Base-by-base conservation (phyloP, 345 rosid species). In the Trapa bicornis region DNA sequence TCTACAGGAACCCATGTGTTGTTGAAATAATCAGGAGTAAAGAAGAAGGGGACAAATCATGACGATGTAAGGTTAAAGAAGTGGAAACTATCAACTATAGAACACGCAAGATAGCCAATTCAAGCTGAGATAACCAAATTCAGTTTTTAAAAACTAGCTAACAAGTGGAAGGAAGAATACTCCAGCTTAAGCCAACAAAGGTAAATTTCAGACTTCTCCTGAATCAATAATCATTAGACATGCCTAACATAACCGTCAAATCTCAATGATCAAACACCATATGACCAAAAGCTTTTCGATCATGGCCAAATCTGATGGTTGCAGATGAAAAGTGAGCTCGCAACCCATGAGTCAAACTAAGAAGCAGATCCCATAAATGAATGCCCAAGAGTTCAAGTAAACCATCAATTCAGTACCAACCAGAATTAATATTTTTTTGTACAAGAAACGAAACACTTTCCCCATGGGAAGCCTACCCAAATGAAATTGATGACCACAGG, bases 401-500 rank as follows among this genome's bases (percentile, higher is more conserved):
- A 50, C n/a, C 63, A 50, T 37, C 70, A 53, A 36, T 39, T 37
- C 61, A 11, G 39, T 17, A 47, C 10, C 62, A 7, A 38, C 3
- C 33, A 54, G 13, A 38, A 52, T 15, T 16, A 22, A 15, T 22
- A 22, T 22, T 22, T 22, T 22, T 22, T 22, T 22, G 29, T 22
- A 22, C 29, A 22, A 22, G 29, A 37, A 68, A 33, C 61, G 16
- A 0, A 11, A 68, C 37, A 64, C 47, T 3, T 39, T 53, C 42
- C 67, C 16, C 61, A 35, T 0, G 5, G 47, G 9, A 22, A 15
- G 65, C 83, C 72, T 65, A 93, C 99, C 99, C 66, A 94, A 73
- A 81, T 94, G 99, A 65, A 94, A 94, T 71, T 79, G 91, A 45
- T 94, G 99, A 45, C 92, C 95, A 47, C 99, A 94, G 78, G 91